Evolutionary conservation across 1,139 yeast species (phyloP).

Genomic region (Diutina scorzettiae): DNA sequence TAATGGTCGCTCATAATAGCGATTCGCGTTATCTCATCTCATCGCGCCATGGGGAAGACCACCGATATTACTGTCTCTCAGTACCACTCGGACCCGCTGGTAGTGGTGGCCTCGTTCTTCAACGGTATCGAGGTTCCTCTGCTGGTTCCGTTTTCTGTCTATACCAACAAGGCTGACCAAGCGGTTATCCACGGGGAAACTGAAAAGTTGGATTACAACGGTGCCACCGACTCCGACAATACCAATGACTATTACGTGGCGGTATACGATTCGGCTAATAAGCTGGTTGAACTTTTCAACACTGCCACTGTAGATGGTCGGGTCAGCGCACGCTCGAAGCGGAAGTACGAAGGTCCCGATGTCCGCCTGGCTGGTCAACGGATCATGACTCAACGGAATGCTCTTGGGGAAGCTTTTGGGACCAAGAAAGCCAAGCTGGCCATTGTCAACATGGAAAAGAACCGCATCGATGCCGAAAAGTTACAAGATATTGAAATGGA

Average conservation of each 20-base stretch:
- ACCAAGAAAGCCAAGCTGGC: conserved; percentile 93
- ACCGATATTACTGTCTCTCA: conserved; percentile 21
- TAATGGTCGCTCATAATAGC: too few relatives aligned
- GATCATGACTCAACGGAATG: conserved; percentile 52
- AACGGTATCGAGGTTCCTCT: conserved; percentile 60
- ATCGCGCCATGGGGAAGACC: conserved; percentile 8
- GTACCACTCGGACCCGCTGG: conserved; percentile 19
- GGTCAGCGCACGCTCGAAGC: conserved; percentile 43
- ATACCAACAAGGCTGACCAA: conserved; percentile 33
- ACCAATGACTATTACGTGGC: conserved; percentile 47
- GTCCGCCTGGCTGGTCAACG: conserved; percentile 46
- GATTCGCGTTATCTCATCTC: conserved; percentile 1
- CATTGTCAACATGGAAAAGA: conserved; percentile 66
- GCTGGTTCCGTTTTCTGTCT: conserved; percentile 51
- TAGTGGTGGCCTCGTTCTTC: conserved; percentile 49
- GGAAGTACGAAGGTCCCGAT: conserved; percentile 45
- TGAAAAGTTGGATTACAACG: conserved; percentile 61
- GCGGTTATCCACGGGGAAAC: conserved; percentile 68
- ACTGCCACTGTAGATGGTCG: conserved; percentile 47
- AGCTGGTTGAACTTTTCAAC: conserved; percentile 48
- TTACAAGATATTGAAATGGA: conserved; percentile 65
- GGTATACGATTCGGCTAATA: conserved; percentile 50
- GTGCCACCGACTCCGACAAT: conserved; percentile 33
- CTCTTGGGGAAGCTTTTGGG: conserved; percentile 93
- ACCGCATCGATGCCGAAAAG: conserved; percentile 75